Percentiles rank a stretch among this genome's conserved stretches.
These are phyloP conservation scores for Carex parvula DNA, from an alignment of 176 grass and related monocot genomes.

Conservation along the genomic window DNA sequence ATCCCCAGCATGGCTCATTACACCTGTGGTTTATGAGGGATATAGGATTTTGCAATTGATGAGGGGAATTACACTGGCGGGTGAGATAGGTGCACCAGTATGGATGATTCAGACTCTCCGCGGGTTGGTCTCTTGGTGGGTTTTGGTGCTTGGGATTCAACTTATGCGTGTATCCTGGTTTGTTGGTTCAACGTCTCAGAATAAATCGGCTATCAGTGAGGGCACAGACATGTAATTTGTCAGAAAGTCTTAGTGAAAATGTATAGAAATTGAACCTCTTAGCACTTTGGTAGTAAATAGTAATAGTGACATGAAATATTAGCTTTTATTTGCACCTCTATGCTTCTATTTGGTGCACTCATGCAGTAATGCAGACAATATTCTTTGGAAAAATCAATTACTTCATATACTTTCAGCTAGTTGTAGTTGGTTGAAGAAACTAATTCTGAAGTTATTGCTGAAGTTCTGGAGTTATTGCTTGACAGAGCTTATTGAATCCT, in stretches of 20 bases:
- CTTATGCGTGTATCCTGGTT: conserved; percentile 92
- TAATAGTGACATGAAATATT: background rate
- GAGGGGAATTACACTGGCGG: conserved; percentile 75
- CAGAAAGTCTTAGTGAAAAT: background rate
- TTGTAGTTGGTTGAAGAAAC: background rate
- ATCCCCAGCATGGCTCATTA: conserved; percentile 83
- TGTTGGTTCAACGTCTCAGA: conserved; percentile 45
- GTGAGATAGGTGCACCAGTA: conserved; percentile 53
- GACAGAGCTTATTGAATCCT: background rate
- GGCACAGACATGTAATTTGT: background rate
- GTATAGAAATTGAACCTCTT: background rate
- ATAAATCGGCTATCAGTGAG: conserved; percentile 22
- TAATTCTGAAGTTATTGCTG: background rate
- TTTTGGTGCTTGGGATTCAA: conserved; percentile 84
- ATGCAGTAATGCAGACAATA: background rate
- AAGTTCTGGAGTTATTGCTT: background rate
- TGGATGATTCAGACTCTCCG: conserved; percentile 86
- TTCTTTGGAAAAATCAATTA: background rate
- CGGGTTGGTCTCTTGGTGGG: conserved; percentile 85
- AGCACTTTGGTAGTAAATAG: background rate
- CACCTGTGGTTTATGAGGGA: conserved; percentile 75
- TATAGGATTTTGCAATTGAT: conserved; percentile 91
- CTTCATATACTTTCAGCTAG: background rate
- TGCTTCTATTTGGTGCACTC: background rate
- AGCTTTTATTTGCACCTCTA: background rate